Base-by-base conservation (phyloP, 208 protist genomes). In the Acanthamoeba sp. region DNA sequence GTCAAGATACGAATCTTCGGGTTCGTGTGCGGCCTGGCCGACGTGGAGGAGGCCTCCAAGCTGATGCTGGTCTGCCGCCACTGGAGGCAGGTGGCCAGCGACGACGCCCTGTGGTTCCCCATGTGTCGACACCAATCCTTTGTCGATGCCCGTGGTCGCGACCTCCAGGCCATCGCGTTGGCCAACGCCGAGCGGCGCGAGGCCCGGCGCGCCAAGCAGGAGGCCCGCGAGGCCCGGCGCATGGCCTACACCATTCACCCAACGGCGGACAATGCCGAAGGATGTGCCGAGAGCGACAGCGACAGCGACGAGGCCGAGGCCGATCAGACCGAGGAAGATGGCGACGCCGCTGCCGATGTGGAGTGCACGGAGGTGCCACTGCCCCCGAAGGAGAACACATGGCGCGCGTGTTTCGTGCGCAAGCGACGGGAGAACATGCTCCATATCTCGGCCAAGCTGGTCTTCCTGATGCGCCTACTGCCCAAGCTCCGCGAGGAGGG, bases 391-490 rank as follows among this genome's bases (percentile, higher is more conserved):
- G 90, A 24, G 5, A 34, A 12, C 10, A 59, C 22, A 24, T 93
- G 90, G 90, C 40, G 90, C 40, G 71, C 82, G 34, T 93, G 52
- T 27, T 93, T 84, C 66, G 4, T 93, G 22, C n/a, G 48, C 55
- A 69, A 92, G 40, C 55, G 62, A 7, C 64, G 62, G 57, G 55
- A 92, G 24, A 73, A 73, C 57, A 0, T 82, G 66, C 32, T 84
- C 80, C 27, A 45, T 73, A 40, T 48, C 22, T 95, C 94, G 38
- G 38, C 91, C 27, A 96, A 96, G 92, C 91, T 96, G 29, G 48
- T 92, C 45, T 95, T 96, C 64, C 76, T 95, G 16, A 62, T 82
- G 27, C 40, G 95, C 0, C 64, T 96, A 10, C 78, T 96, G 22
- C 85, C 78, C 50, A 95, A 95, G 55, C 45, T 96, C 18, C 64